These are phyloP conservation scores for Fusarium sp. DNA, from an alignment of 2,329 filamentous ascomycete genomes.

Conservation along the genomic window DNA sequence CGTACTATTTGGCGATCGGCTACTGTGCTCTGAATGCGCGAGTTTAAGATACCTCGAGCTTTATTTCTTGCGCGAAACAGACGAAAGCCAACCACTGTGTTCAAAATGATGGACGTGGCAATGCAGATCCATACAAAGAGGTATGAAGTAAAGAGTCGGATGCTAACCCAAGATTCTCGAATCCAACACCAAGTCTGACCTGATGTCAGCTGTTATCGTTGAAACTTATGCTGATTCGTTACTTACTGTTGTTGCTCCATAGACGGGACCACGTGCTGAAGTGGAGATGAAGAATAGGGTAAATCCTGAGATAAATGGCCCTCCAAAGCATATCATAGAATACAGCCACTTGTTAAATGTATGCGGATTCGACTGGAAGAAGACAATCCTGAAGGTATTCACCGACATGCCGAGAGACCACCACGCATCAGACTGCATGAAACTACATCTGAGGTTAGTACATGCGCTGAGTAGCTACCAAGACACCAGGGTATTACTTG, in stretches of 20 bases:
- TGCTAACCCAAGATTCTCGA: not conserved
- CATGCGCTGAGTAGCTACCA: rapidly evolving
- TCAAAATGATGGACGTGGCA: not conserved
- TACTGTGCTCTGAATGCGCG: not conserved
- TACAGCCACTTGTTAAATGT: not conserved
- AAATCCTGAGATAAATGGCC: not conserved
- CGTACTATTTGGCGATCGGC: not conserved
- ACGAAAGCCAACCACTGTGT: not conserved
- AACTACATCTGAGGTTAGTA: not conserved
- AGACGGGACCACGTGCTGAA: not conserved
- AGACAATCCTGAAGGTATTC: not conserved
- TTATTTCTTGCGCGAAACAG: not conserved
- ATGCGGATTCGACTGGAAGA: not conserved
- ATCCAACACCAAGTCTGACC: not conserved
- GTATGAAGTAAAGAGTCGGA: not conserved
- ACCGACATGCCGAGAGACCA: not conserved
- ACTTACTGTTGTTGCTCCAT: not conserved
- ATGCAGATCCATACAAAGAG: not conserved
- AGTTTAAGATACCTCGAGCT: not conserved
- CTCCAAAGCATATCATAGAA: not conserved
- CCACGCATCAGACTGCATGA: constrained; percentile 1
- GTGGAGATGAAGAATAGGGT: not conserved
- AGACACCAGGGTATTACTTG: not conserved
- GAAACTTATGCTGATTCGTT: rapidly evolving
- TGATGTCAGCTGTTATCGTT: not conserved